A percentile compares a stretch with the other conserved stretches of the same genome.
phyloP scores from a whole-genome alignment of 2,329 filamentous ascomycete genomes.

The Thermomyces lanuginosus region DNA sequence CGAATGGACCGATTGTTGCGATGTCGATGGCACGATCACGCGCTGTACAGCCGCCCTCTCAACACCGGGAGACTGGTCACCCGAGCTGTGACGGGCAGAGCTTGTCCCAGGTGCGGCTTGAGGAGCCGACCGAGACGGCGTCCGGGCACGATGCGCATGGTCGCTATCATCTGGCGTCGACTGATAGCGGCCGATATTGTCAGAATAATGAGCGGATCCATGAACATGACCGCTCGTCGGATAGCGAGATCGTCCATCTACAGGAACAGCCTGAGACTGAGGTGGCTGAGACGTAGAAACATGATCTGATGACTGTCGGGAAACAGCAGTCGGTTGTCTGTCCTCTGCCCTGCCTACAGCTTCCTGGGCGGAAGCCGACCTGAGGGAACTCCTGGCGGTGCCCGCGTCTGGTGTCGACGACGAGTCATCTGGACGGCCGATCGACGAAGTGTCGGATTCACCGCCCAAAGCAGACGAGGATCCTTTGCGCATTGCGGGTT shows the following conservation, averaged over 20 bases:
- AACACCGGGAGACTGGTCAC: constrained; percentile 11
- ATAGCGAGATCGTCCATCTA: too few relatives aligned
- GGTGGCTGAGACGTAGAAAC: constrained; percentile 6
- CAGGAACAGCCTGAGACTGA: constrained; percentile 3
- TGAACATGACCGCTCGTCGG: too few relatives aligned
- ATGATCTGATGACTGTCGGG: constrained; percentile 1
- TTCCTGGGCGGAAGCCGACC: constrained; percentile 10
- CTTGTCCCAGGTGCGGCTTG: constrained; percentile 11
- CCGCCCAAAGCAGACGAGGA: constrained; percentile 10
- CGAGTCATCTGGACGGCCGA: constrained; percentile 9
- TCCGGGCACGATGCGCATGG: constrained; percentile 14
- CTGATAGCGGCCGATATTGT: constrained; percentile 10
- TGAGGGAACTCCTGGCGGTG: constrained; percentile 9
- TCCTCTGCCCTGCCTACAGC: constrained; percentile 8
- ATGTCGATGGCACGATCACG: constrained; percentile 16
- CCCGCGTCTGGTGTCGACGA: constrained; percentile 14
- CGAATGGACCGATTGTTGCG: constrained; percentile 14
- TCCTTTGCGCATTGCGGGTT: constrained; percentile 10
- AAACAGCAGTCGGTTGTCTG: too few relatives aligned
- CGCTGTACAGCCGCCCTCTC: constrained; percentile 29
- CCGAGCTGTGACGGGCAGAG: constrained; percentile 10
- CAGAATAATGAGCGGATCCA: constrained; percentile 5
- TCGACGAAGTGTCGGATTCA: constrained; percentile 10
- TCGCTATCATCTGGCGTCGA: constrained; percentile 17
- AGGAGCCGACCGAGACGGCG: constrained; percentile 12